Percentiles rank a stretch among this genome's conserved stretches.
phyloP scores from a whole-genome alignment of 768 basidiomycete genomes.

The Mycena chlorophos region DNA sequence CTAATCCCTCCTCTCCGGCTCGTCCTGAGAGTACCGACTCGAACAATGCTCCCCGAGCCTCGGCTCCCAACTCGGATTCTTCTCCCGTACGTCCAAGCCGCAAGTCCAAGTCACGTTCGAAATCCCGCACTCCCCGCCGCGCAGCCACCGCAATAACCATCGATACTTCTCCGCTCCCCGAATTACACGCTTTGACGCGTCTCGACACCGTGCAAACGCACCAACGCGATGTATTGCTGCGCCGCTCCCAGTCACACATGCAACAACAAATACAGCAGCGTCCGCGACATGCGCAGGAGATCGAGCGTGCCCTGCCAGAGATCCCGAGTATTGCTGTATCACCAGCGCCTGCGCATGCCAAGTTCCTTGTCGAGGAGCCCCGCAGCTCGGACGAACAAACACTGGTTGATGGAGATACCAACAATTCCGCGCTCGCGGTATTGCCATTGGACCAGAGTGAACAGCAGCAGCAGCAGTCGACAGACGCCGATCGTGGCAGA shows the following conservation, averaged over 20 bases:
- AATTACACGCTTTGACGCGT: too few species aligned
- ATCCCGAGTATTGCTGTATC: background rate
- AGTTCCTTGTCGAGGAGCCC: background rate
- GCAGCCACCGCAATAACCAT: too few species aligned
- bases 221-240: too few species aligned
- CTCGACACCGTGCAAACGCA: too few species aligned
- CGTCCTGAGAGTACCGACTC: too few species aligned
- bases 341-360: background rate
- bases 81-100: too few species aligned
- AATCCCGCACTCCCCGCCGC: too few species aligned
- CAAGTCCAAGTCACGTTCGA: too few species aligned
- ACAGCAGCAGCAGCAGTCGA: background rate
- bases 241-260: background rate
- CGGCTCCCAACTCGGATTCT: too few species aligned
- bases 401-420: background rate
- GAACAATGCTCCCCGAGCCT: too few species aligned
- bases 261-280: background rate
- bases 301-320: background rate
- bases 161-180: too few species aligned
- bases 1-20: too few species aligned
- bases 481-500: background rate
- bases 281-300: background rate
- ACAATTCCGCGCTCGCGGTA: background rate
- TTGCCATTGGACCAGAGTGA: background rate
- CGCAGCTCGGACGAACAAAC: background rate